Evolutionary conservation across 2,329 filamentous ascomycete genomes (phyloP).

Genomic region (Grosmannia huntii): DNA sequence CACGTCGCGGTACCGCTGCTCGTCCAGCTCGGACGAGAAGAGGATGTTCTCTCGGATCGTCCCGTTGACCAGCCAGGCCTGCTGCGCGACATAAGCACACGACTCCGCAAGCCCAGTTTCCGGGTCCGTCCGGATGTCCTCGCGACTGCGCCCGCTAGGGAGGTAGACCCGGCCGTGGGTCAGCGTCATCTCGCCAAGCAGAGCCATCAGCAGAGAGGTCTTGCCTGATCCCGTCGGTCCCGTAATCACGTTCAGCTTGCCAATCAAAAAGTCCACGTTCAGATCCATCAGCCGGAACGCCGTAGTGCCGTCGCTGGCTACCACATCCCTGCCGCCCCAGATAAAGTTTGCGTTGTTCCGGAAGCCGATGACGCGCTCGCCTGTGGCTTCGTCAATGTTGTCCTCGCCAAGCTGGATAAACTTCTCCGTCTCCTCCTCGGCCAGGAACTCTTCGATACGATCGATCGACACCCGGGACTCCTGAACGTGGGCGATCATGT

Average conservation of each 20-base stretch:
- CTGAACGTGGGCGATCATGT: constrained; percentile 97
- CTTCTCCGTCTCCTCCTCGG: constrained; percentile 91
- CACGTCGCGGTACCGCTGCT: constrained; percentile 74
- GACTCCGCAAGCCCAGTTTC: constrained; percentile 81
- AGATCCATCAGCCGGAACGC: constrained; percentile 76
- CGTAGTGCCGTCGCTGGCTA: constrained; percentile 51
- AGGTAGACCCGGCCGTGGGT: constrained; percentile 70
- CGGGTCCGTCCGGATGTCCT: constrained; percentile 70
- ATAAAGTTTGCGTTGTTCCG: constrained; percentile 65
- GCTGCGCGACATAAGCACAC: constrained; percentile 90
- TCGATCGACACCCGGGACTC: constrained; percentile 95
- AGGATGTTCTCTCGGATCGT: constrained; percentile 94
- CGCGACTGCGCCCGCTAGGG: constrained; percentile 72
- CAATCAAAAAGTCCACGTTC: constrained; percentile 69
- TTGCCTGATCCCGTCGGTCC: constrained; percentile 92
- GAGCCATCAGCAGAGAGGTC: constrained; percentile 87
- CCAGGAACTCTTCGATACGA: constrained; percentile 87
- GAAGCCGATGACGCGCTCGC: constrained; percentile 70
- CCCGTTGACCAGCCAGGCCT: constrained; percentile 92
- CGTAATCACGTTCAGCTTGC: constrained; percentile 82
- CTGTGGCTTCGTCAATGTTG: constrained; percentile 54
- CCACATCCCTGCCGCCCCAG: constrained; percentile 64
- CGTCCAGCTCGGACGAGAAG: constrained; percentile 70
- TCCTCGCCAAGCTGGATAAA: constrained; percentile 69
- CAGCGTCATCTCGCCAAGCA: constrained; percentile 91